Evolutionary conservation across 148 eudicot genomes (phyloP), one percentile per base, ranked within the genome.

Genomic region (Gaultheria prostrata): DNA sequence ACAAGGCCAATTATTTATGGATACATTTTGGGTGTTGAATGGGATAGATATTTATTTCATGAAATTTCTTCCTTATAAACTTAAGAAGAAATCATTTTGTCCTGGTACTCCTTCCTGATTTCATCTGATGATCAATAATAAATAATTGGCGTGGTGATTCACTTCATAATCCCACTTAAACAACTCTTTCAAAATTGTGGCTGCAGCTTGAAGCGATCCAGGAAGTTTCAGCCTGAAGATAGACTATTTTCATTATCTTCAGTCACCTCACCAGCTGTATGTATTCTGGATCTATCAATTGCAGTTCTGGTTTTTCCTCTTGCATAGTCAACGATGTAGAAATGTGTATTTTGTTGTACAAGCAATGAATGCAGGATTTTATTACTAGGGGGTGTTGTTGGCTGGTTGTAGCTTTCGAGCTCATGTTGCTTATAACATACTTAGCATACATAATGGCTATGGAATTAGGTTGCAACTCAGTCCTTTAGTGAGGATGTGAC

Each of bases 161-260:
- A 28, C 72, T 30, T 13, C 17, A 67, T 67, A 28, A 26, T 67
- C 20, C 79, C 20, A 70, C 84, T 84, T 18, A 33, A 50, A 45
- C n/a, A 77, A 67, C 63, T 85, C 46, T 1, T 49, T 43, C 32
- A 14, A 72, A 46, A 78, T 87, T 83, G 11, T 84, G 74, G 56
- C 76, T 89, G 89, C 91, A 97, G 99, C 89, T 91, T 94, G 85
- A 97, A 94, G 89, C 92, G 98, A 35, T 90, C 95, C 8, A 88
- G 96, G 88, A 97, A 97, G 84, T 92, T 97, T 89, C 98, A 93
- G 82, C 98, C 99, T 11, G 99, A 93, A 89, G 99, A 97, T 88
- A 90, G 99, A 87, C 91, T 94, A 17, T 97, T 97, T 72, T 97
- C 99, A 78, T 86, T 94, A 76, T 97, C 99, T 76, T 97, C 99